phyloP scores from a whole-genome alignment of 345 rosid species.

The Bruguiera parviflora region DNA sequence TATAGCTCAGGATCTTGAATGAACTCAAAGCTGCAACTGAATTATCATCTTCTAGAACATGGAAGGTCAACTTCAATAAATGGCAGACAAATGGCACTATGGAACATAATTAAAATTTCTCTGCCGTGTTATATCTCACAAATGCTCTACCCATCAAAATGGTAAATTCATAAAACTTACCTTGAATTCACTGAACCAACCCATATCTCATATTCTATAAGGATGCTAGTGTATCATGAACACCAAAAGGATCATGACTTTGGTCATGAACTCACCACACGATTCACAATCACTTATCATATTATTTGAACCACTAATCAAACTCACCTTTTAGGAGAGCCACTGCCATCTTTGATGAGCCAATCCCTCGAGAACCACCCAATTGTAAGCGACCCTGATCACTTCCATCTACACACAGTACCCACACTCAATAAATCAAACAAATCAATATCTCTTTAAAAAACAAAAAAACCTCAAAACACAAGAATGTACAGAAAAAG shows the following conservation, averaged over 20 bases:
- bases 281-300: too few relatives aligned
- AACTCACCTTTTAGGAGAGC: constrained; percentile 16
- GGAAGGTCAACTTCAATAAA: background rate
- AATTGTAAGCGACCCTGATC: constrained; percentile 1
- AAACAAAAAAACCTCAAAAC: background rate
- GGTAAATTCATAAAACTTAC: too few relatives aligned
- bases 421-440: background rate
- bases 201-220: too few relatives aligned
- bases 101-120: too few relatives aligned
- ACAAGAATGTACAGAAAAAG: background rate
- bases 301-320: background rate
- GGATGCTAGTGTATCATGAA: too few relatives aligned
- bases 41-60: constrained; percentile 34
- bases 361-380: constrained; percentile 22
- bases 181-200: too few relatives aligned
- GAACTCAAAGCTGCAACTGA: constrained; percentile 34
- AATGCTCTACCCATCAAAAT: too few relatives aligned
- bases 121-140: too few relatives aligned
- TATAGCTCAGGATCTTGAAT: constrained; percentile 80
- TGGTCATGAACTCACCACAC: too few relatives aligned
- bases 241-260: too few relatives aligned
- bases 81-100: too few relatives aligned
- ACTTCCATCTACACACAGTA: constrained; percentile 7
- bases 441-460: too few relatives aligned
- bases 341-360: constrained; percentile 19